These are phyloP conservation scores for Camptophora hylomeconis DNA, from an alignment of 2,329 filamentous ascomycete species.

Conservation along the genomic window DNA sequence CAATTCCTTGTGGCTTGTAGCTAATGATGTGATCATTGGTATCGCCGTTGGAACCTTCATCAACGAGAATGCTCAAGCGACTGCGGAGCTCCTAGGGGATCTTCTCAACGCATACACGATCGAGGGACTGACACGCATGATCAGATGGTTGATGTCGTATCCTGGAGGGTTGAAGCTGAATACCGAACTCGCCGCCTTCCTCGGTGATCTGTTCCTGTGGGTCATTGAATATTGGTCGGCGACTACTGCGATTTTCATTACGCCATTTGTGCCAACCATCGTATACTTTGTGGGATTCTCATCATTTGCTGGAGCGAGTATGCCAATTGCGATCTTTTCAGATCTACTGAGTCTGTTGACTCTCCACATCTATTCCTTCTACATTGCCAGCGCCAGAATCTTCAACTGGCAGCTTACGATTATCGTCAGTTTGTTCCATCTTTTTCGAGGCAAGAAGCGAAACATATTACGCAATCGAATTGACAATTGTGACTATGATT, in stretches of 20 bases:
- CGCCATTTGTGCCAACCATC: conserved; percentile 68
- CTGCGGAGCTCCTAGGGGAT: conserved; percentile 64
- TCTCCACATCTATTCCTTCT: conserved; percentile 95
- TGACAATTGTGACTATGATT: conserved; percentile 95
- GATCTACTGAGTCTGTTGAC: conserved; percentile 86
- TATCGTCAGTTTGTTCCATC: conserved; percentile 91
- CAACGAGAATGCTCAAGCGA: conserved; percentile 80
- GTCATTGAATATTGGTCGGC: conserved; percentile 92
- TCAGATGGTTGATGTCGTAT: conserved; percentile 91
- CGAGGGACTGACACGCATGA: conserved; percentile 73
- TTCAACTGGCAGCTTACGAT: conserved; percentile 99
- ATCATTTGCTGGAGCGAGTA: conserved; percentile 87
- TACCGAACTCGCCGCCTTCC: conserved; percentile 79
- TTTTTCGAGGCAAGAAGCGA: conserved; percentile 95
- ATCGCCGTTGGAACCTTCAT: conserved; percentile 95
- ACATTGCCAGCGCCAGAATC: conserved; percentile 89
- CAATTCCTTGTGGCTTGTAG: conserved; percentile 95
- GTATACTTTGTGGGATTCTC: conserved; percentile 91
- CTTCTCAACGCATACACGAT: conserved; percentile 74
- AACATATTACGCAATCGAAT: conserved; percentile 95
- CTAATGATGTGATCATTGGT: conserved; percentile 96
- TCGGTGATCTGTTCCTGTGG: conserved; percentile 93
- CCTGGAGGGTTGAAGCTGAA: conserved; percentile 93
- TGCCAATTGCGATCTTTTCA: conserved; percentile 92
- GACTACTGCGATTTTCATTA: conserved; percentile 49